Evolutionary conservation across 768 basidiomycete species (phyloP).

Genomic region (Pulveroboletus sp.): DNA sequence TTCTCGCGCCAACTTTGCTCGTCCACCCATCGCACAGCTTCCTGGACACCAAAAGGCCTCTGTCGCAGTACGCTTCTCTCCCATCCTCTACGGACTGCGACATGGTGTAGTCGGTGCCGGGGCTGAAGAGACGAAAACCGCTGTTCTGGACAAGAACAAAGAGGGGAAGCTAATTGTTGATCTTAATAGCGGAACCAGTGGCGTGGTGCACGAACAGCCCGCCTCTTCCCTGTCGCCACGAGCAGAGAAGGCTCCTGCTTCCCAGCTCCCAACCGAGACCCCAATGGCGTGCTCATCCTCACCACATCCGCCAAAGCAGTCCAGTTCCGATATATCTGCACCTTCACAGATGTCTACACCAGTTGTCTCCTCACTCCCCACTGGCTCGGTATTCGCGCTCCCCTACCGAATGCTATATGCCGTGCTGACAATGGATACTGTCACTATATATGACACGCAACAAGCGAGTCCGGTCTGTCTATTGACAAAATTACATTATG

Average conservation of each 20-base stretch:
- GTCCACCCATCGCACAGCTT: constrained; percentile 89
- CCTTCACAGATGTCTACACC: constrained; percentile 21
- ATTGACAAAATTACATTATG: constrained; percentile 92
- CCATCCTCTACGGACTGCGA: constrained; percentile 88
- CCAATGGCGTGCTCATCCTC: constrained; percentile 9
- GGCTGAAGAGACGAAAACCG: constrained; percentile 44
- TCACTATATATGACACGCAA: constrained; percentile 95
- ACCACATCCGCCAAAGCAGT: constrained; percentile 10
- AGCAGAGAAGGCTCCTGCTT: constrained; percentile 16
- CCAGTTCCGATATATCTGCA: constrained; percentile 9
- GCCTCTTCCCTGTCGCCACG: constrained; percentile 9
- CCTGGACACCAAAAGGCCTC: constrained; percentile 96
- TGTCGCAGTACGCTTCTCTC: constrained; percentile 91
- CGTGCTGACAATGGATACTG: constrained; percentile 93
- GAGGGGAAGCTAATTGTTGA: constrained; percentile 62
- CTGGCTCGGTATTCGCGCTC: constrained; percentile 74
- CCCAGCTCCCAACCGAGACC: constrained; percentile 4
- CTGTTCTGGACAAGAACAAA: constrained; percentile 60
- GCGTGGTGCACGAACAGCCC: constrained; percentile 7
- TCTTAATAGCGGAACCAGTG: constrained; percentile 37
- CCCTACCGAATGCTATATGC: constrained; percentile 95
- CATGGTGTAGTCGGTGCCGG: constrained; percentile 42
- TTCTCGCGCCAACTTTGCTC: constrained; percentile 88
- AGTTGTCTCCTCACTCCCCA: constrained; percentile 40
- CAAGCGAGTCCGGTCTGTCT: constrained; percentile 89